A percentile compares a stretch with the other conserved stretches of the same genome.
Evolutionary conservation across 2,329 filamentous ascomycete genomes (phyloP).

Genomic region (Phialophora expanda): DNA sequence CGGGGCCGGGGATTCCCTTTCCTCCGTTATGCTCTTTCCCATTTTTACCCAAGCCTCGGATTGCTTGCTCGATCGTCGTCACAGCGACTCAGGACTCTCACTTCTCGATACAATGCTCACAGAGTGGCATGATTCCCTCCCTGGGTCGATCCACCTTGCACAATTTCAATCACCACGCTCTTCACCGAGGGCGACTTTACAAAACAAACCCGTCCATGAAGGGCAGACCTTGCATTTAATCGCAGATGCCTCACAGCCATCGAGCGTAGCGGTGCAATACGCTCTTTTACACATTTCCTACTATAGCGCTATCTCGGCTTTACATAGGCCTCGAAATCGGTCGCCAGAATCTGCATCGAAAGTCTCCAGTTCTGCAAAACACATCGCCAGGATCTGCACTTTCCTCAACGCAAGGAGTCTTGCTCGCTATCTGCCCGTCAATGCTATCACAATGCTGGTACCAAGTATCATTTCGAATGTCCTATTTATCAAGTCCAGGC

Average conservation of each 20-base stretch:
- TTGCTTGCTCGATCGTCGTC: too few relatives aligned
- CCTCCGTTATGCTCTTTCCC: constrained; percentile 13
- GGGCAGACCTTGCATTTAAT: neutral
- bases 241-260: neutral
- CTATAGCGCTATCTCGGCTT: constrained; percentile 14
- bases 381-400: constrained; percentile 11
- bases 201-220: neutral
- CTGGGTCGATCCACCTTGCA: neutral
- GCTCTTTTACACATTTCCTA: constrained; percentile 21
- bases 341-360: constrained; percentile 2
- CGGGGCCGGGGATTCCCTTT: neutral
- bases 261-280: constrained; percentile 15
- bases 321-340: constrained; percentile 15
- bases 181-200: neutral
- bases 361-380: constrained; percentile 10
- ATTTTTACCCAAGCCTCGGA: constrained; percentile 12
- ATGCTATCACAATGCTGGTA: constrained; percentile 20
- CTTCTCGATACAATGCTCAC: constrained; percentile 5
- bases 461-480: constrained; percentile 18
- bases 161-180: neutral
- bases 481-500: constrained; percentile 8
- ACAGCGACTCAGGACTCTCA: neutral
- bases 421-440: constrained; percentile 18
- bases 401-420: constrained; percentile 17
- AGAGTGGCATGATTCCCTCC: constrained; percentile 16